A percentile compares a stretch with the other conserved stretches of the same genome.
Evolutionary conservation across 2,329 filamentous ascomycete genomes (phyloP).

Genomic region (Colletotrichum lupini): DNA sequence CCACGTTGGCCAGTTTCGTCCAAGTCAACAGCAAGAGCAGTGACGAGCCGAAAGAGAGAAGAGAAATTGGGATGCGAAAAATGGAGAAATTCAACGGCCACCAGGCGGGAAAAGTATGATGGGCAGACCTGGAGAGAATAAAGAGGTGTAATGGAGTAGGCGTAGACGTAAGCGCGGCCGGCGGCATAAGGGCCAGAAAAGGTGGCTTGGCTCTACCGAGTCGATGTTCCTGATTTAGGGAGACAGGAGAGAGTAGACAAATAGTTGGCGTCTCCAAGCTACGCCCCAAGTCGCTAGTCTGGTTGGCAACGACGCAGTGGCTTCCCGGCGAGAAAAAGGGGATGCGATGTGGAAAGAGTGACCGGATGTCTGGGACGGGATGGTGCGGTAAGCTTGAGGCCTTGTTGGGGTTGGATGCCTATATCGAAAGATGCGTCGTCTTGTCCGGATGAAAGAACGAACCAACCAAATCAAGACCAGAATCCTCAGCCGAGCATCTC

Average conservation of each 20-base stretch:
- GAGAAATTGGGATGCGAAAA: neutral
- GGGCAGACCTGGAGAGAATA: neutral
- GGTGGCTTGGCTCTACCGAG: slow-evolving; percentile 28
- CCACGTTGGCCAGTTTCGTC: neutral
- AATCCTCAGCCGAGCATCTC: neutral
- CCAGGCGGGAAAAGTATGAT: slow-evolving; percentile 9
- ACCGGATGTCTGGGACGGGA: neutral
- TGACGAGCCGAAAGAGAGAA: neutral
- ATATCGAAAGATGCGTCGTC: slow-evolving; percentile 5
- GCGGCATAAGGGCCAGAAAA: slow-evolving; percentile 5
- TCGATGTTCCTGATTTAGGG: slow-evolving; percentile 20
- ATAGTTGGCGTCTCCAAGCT: slow-evolving; percentile 22
- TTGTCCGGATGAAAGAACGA: slow-evolving; percentile 4
- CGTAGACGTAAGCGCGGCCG: slow-evolving; percentile 5
- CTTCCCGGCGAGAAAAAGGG: neutral
- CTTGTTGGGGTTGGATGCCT: neutral
- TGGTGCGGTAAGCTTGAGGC: neutral
- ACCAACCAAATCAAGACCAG: slow-evolving; percentile 1
- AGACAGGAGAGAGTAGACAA: slow-evolving; percentile 11
- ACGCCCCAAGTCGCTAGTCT: slow-evolving; percentile 30
- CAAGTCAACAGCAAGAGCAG: neutral
- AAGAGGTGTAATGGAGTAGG: slow-evolving; percentile 1
- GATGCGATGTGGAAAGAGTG: neutral
- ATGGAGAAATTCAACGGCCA: slow-evolving; percentile 6
- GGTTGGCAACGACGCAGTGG: neutral